Evolutionary conservation across 805 yeast species (phyloP).

Genomic region (Cyberlindnera mrakii): DNA sequence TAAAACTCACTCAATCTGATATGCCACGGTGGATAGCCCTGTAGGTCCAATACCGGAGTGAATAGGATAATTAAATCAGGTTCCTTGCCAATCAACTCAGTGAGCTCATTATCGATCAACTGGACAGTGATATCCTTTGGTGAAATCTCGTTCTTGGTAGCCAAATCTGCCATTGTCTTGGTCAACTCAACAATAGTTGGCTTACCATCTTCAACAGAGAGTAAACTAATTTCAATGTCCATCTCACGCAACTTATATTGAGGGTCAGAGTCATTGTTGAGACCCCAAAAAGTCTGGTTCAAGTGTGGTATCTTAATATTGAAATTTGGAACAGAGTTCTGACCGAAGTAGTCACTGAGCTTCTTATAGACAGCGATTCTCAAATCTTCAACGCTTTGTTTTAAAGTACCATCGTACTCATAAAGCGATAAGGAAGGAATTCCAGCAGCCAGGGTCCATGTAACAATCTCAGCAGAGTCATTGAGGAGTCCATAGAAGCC

Average conservation of each 20-base stretch:
- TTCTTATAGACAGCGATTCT: conserved; percentile 51
- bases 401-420: conserved; percentile 70
- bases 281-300: conserved; percentile 42
- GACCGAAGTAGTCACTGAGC: conserved; percentile 69
- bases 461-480: conserved; percentile 68
- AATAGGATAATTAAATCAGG: conserved; percentile 85
- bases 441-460: conserved; percentile 93
- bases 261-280: conserved; percentile 27
- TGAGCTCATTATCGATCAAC: conserved; percentile 66
- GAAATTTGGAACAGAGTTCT: conserved; percentile 57
- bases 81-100: conserved; percentile 78
- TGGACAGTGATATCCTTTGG: conserved; percentile 67
- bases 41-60: conserved; percentile 82
- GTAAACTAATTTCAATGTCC: conserved; percentile 58
- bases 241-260: conserved; percentile 29
- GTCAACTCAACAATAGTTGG: conserved; percentile 86
- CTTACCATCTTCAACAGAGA: conserved; percentile 80
- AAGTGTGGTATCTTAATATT: conserved; percentile 63
- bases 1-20: conserved; percentile 83
- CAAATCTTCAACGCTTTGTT: conserved; percentile 47
- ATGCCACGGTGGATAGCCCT: conserved; percentile 99
- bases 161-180: conserved; percentile 74
- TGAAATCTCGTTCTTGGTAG: conserved; percentile 51
- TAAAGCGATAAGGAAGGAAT: conserved; percentile 65
- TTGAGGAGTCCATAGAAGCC: conserved; percentile 78